Evolutionary conservation across 176 grass and related monocot species (phyloP).

Genomic region (Eleusine coracana): DNA sequence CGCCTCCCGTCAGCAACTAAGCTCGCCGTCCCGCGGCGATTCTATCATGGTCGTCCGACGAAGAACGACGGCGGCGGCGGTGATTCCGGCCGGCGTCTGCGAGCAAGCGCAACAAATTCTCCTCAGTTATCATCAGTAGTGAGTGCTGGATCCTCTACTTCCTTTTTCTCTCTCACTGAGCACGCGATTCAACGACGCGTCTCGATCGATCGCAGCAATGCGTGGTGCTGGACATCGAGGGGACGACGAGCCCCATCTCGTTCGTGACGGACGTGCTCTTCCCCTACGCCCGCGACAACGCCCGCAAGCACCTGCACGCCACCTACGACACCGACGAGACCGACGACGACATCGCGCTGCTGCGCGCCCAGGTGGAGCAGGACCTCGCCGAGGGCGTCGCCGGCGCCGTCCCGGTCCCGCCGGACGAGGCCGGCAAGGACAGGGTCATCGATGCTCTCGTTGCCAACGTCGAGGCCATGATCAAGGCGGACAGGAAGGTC

Average conservation of each 20-base stretch:
- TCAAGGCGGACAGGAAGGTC: slow-evolving; percentile 80
- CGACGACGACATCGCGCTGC: slow-evolving; percentile 62
- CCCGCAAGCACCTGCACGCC: slow-evolving; percentile 61
- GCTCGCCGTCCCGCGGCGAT: neutral
- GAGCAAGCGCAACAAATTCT: neutral
- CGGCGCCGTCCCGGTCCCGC: slow-evolving; percentile 60
- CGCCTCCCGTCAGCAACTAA: neutral
- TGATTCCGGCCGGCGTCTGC: neutral
- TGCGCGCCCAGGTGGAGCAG: slow-evolving; percentile 60
- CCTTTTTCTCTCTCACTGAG: neutral
- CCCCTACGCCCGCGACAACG: slow-evolving; percentile 88
- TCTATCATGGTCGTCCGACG: neutral
- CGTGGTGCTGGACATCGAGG: slow-evolving; percentile 90
- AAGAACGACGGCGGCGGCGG: neutral
- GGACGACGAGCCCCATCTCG: slow-evolving; percentile 85
- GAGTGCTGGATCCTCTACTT: neutral
- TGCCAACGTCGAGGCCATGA: slow-evolving; percentile 84
- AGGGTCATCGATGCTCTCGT: slow-evolving; percentile 60
- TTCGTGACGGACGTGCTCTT: slow-evolving; percentile 90
- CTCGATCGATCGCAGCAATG: slow-evolving; percentile 46
- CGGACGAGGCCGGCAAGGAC: slow-evolving; percentile 51
- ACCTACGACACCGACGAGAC: slow-evolving; percentile 70
- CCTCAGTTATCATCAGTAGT: neutral
- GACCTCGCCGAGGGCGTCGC: slow-evolving; percentile 62
- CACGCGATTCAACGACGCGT: neutral